Evolutionary conservation across 2,329 filamentous ascomycete genomes (phyloP).

Genomic region (Pseudogymnoascus sp.): DNA sequence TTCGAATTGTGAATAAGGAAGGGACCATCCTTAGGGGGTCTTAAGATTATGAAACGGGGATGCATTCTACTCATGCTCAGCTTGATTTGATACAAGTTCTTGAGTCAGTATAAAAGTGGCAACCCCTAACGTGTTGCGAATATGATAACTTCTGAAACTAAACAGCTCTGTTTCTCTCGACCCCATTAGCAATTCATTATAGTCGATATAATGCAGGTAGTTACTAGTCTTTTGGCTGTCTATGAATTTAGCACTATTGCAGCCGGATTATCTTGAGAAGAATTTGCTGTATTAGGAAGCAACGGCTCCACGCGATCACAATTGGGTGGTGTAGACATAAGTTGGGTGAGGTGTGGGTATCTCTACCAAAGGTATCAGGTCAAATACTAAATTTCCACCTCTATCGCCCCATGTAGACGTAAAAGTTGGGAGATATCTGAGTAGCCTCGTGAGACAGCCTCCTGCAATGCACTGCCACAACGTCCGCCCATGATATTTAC

Average conservation of each 20-base stretch:
- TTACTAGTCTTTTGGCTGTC: too few species aligned
- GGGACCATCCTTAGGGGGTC: not conserved
- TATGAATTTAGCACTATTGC: not conserved
- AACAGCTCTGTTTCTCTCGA: not conserved
- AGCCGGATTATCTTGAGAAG: not conserved
- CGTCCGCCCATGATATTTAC: constrained; percentile 14
- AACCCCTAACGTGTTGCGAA: not conserved
- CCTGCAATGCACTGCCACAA: not conserved
- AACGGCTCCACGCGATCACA: not conserved
- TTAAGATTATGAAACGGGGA: not conserved
- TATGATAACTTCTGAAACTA: not conserved
- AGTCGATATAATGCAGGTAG: too few species aligned
- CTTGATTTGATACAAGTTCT: not conserved
- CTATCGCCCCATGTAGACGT: not conserved
- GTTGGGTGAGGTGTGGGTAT: not conserved
- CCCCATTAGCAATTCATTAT: not conserved
- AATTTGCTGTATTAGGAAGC: not conserved
- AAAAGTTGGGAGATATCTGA: not conserved
- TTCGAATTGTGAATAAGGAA: constrained; percentile 10
- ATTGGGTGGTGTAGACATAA: not conserved
- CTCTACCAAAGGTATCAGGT: not conserved
- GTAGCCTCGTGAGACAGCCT: not conserved
- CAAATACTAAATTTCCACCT: not conserved
- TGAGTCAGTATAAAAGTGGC: not conserved
- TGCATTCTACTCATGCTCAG: not conserved